Evolutionary conservation across 345 rosid genomes (phyloP).

Genomic region (Anastatica hierochuntica): DNA sequence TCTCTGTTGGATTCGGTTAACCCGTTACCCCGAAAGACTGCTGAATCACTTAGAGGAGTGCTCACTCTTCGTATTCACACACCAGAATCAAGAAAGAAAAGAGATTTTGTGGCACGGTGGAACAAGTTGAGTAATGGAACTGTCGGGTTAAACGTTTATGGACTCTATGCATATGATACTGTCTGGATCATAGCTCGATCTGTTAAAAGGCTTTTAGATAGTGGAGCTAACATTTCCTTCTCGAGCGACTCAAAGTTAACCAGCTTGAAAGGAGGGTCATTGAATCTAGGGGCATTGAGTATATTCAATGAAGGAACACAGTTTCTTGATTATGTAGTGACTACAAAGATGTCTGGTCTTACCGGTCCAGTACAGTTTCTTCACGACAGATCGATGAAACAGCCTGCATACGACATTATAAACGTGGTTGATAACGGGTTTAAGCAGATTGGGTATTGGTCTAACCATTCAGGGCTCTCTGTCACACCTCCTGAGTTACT

Average conservation of each 20-base stretch:
- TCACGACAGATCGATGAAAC: conserved; percentile 41
- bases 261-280: conserved; percentile 35
- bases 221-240: conserved; percentile 61
- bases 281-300: conserved; percentile 68
- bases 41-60: conserved; percentile 44
- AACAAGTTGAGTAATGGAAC: conserved; percentile 56
- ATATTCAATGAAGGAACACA: conserved; percentile 59
- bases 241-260: conserved; percentile 46
- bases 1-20: conserved; percentile 57
- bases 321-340: conserved; percentile 43
- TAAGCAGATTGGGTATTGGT: conserved; percentile 74
- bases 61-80: conserved; percentile 67
- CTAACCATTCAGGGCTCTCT: conserved; percentile 79
- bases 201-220: conserved; percentile 51
- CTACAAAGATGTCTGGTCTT: conserved; percentile 65
- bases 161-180: conserved; percentile 77
- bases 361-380: conserved; percentile 55
- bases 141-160: conserved; percentile 63
- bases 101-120: conserved; percentile 59
- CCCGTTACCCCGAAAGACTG: conserved; percentile 21
- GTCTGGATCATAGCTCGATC: conserved; percentile 87
- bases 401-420: conserved; percentile 68
- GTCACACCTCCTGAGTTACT: conserved; percentile 64
- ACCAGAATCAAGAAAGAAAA: conserved; percentile 50
- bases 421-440: conserved; percentile 38